Evolutionary conservation across 2,329 filamentous ascomycete genomes (phyloP).

Genomic region (Fusarium verticillioides): DNA sequence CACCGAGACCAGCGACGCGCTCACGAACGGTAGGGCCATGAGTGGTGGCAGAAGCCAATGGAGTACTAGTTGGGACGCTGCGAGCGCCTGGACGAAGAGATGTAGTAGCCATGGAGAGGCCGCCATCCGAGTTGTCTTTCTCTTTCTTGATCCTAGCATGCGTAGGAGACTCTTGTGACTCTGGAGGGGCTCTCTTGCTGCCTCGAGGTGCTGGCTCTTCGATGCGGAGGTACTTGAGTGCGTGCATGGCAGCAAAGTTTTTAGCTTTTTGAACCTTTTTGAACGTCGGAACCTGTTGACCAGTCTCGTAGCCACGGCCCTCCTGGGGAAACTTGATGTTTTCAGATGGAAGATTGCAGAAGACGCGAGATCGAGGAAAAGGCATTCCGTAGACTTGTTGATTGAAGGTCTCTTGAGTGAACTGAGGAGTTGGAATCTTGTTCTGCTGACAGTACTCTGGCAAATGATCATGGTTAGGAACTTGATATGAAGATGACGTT

Average conservation of each 20-base stretch:
- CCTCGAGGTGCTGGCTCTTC: neutral
- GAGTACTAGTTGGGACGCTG: neutral
- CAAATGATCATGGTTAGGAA: neutral
- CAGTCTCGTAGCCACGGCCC: constrained; percentile 50
- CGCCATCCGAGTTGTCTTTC: constrained; percentile 20
- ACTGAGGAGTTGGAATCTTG: neutral
- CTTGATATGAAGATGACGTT: neutral
- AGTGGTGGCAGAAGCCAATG: neutral
- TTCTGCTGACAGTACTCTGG: constrained; percentile 30
- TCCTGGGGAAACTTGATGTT: constrained; percentile 41
- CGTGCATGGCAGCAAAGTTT: constrained; percentile 62
- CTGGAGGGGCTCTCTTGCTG: constrained; percentile 14
- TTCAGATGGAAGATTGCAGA: constrained; percentile 40
- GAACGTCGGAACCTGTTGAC: constrained; percentile 51
- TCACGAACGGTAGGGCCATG: constrained; percentile 29
- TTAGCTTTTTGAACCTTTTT: constrained; percentile 63
- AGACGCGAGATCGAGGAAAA: constrained; percentile 41
- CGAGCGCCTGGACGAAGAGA: neutral
- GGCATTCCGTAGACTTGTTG: constrained; percentile 18
- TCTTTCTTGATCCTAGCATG: constrained; percentile 30
- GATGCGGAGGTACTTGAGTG: constrained; percentile 35
- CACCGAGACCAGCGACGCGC: constrained; percentile 49
- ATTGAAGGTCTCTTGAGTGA: constrained; percentile 29
- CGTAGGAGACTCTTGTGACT: neutral
- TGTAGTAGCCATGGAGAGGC: neutral